Evolutionary conservation across 192 early-diverging fungal genomes (phyloP).

Genomic region (Dimargaris xerosporica): DNA sequence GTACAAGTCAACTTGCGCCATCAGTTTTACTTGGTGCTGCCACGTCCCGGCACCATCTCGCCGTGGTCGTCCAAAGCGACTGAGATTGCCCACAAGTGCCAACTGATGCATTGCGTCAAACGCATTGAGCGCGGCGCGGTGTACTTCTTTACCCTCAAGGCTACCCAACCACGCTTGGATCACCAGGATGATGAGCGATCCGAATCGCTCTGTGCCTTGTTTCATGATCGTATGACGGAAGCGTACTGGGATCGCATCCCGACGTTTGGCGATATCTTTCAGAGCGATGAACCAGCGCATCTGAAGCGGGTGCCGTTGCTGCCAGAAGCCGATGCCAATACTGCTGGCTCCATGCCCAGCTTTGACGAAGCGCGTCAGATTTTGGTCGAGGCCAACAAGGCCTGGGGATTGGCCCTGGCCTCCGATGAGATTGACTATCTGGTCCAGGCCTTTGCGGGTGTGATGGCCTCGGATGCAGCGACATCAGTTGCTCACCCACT

Average conservation of each 20-base stretch:
- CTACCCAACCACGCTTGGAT: slow-evolving; percentile 3
- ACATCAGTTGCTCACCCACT: slow-evolving; percentile 21
- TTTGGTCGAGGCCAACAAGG: slow-evolving; percentile 64
- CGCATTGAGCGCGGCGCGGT: slow-evolving; percentile 83
- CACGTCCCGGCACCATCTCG: slow-evolving; percentile 89
- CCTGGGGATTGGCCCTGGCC: slow-evolving; percentile 89
- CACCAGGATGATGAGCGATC: slow-evolving; percentile 25
- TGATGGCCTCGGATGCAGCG: slow-evolving; percentile 20
- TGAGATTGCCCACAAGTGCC: slow-evolving; percentile 89
- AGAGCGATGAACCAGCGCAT: slow-evolving; percentile 37
- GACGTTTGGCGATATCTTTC: slow-evolving; percentile 47
- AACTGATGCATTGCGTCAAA: slow-evolving; percentile 48
- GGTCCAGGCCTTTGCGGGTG: slow-evolving; percentile 55
- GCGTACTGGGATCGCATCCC: slow-evolving; percentile 49
- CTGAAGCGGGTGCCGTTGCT: slow-evolving; percentile 45
- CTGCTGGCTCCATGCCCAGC: not conserved
- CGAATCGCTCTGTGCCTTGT: slow-evolving; percentile 30
- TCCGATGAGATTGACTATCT: slow-evolving; percentile 94
- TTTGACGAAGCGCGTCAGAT: slow-evolving; percentile 37
- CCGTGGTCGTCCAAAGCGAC: slow-evolving; percentile 99
- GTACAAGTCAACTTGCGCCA: slow-evolving; percentile 11
- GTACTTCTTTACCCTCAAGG: slow-evolving; percentile 29
- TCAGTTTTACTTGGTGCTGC: slow-evolving; percentile 61
- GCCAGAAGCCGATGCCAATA: not conserved
- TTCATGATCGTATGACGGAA: slow-evolving; percentile 95